Evolutionary conservation across 2,329 filamentous ascomycete species (phyloP).

Genomic region (Periconia sp.): DNA sequence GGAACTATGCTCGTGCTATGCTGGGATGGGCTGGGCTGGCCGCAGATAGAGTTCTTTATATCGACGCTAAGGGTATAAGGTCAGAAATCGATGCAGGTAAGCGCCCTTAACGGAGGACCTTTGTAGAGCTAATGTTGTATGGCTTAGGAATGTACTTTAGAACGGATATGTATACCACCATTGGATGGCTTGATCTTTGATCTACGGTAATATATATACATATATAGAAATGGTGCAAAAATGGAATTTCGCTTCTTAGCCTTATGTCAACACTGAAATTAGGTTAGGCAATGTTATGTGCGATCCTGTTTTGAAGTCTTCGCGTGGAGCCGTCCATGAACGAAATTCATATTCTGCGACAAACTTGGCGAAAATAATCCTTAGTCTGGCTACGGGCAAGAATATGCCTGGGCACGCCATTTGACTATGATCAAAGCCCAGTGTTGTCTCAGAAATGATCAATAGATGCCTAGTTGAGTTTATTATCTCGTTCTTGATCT

Average conservation of each 20-base stretch:
- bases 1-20: no score
- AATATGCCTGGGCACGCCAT: slow-evolving; percentile 11
- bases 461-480: slow-evolving; percentile 2
- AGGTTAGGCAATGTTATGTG: slow-evolving; percentile 30
- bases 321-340: slow-evolving; percentile 1
- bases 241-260: slow-evolving; percentile 7
- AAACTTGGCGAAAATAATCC: slow-evolving; percentile 8
- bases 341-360: slow-evolving; percentile 8
- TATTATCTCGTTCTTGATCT: neutral
- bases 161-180: no score
- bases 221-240: slow-evolving; percentile 5
- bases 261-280: slow-evolving; percentile 19
- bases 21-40: no score
- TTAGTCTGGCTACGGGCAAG: slow-evolving; percentile 7
- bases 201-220: no score
- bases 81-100: no score
- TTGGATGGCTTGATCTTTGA: no score
- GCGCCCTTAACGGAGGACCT: no score
- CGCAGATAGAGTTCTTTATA: no score
- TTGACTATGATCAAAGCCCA: slow-evolving; percentile 10
- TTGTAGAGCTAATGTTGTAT: no score
- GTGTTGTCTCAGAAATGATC: neutral
- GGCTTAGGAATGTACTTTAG: no score
- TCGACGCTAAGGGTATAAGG: no score
- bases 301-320: slow-evolving; percentile 22